Evolutionary conservation across 345 rosid genomes (phyloP), one percentile per base, ranked within the genome.

Genomic region (Alliaria petiolata): DNA sequence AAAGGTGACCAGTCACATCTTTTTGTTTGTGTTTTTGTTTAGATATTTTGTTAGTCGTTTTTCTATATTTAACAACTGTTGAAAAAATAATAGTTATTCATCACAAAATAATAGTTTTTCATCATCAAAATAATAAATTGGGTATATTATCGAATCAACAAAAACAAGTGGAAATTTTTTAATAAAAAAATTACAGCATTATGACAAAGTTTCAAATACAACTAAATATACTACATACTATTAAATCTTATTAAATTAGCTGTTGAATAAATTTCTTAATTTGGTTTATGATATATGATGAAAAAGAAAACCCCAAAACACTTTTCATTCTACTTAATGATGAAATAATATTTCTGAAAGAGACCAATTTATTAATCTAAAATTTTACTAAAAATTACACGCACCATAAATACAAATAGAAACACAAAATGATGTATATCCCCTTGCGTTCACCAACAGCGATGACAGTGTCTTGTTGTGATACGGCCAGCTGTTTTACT

Each of bases 391-490:
- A n/a, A n/a, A 25, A 39, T 31, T 20, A 40, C 17, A 51, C 9
- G 10, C 67, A 60, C 8, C 39, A 61, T 26, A 54, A 53, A 43
- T 44, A 62, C 30, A 10, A 61, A 62, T 44, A 46, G 56, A 40
- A 60, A 68, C 16, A 49, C 75, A 76, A 69, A 69, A 55, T 12
- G 40, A 60, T 17, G 43, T 39, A 10, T 13, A 45, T 61, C 62
- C 42, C 52, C 5, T 69, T 45, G 75, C 59, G 70, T 52, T 69
- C 13, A 52, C 52, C 59, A 76, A 69, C 70, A 76, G 63, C 54
- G 55, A 76, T 55, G 71, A 46, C 20, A 62, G 13, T 76, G 71
- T 76, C 76, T 55, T 76, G 47, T 69, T 69, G 62, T 64, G 79
- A 64, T 62, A 62, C 43, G 55, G 61, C 75, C 76, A 76, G 71